A percentile compares a stretch with the other conserved stretches of the same genome.
phyloP scores from a whole-genome alignment of 768 basidiomycete genomes.

The Ramaria sp. region DNA sequence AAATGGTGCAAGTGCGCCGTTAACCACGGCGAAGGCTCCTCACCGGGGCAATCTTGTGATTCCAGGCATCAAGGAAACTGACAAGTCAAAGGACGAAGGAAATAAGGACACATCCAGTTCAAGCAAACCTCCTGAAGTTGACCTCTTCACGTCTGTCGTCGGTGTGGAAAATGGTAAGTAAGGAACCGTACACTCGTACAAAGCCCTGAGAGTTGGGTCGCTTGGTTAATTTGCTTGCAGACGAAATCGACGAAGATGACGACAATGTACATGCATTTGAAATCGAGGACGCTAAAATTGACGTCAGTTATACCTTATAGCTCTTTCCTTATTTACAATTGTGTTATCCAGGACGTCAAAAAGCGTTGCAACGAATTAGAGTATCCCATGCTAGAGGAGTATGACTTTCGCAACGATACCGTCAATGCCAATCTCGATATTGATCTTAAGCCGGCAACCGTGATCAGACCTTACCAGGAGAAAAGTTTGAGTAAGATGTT shows the following conservation, averaged over 20 bases:
- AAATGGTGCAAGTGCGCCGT: slow-evolving; percentile 43
- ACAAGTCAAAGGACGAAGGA: slow-evolving; percentile 58
- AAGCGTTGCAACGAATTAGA: slow-evolving; percentile 94
- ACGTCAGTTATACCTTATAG: slow-evolving; percentile 36
- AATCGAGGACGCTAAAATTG: slow-evolving; percentile 88
- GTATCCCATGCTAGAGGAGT: slow-evolving; percentile 97
- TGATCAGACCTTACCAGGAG: slow-evolving; percentile 97
- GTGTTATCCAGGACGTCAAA: slow-evolving; percentile 67
- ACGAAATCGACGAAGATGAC: slow-evolving; percentile 96
- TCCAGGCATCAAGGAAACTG: slow-evolving; percentile 56
- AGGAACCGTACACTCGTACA: background rate
- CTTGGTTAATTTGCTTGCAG: slow-evolving; percentile 28
- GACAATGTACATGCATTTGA: slow-evolving; percentile 97
- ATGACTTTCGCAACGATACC: slow-evolving; percentile 96
- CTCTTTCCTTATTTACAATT: background rate
- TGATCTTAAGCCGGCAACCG: slow-evolving; percentile 94
- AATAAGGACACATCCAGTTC: slow-evolving; percentile 22
- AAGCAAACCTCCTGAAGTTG: slow-evolving; percentile 42
- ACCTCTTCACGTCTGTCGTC: slow-evolving; percentile 92
- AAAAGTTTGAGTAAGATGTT: slow-evolving; percentile 99
- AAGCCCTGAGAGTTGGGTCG: background rate
- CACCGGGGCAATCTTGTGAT: slow-evolving; percentile 75
- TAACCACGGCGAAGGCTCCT: slow-evolving; percentile 76
- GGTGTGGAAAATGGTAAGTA: slow-evolving; percentile 77
- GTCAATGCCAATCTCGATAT: slow-evolving; percentile 96